Evolutionary conservation across 2,329 filamentous ascomycete species (phyloP).

Genomic region (Zasmidium citrigriseum): DNA sequence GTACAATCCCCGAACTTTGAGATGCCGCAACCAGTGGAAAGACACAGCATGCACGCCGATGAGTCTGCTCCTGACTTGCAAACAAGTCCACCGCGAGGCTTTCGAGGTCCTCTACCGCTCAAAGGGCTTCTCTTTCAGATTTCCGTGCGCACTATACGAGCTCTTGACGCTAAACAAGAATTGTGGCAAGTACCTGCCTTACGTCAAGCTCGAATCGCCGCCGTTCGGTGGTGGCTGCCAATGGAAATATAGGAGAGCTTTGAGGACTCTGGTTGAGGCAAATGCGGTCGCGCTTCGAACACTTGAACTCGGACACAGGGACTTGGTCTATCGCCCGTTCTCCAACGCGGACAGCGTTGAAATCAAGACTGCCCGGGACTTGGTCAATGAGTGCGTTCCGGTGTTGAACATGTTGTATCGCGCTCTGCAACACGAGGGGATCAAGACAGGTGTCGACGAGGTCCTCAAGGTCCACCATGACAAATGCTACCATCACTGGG

Average conservation of each 20-base stretch:
- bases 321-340: not conserved
- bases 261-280: not conserved
- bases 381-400: not conserved
- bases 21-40: conserved; percentile 1
- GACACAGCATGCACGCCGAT: not conserved
- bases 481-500: not conserved
- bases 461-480: not conserved
- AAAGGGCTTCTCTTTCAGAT: not conserved
- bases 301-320: no score
- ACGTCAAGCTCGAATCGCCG: not conserved
- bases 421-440: not conserved
- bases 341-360: not conserved
- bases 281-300: no score
- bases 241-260: no score
- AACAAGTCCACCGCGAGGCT: not conserved
- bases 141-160: not conserved
- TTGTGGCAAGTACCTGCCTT: not conserved
- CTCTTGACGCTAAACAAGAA: not conserved
- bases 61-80: not conserved
- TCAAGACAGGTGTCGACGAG: not conserved
- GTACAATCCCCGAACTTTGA: not conserved
- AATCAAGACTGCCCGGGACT: not conserved
- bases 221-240: no score
- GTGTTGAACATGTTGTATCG: not conserved
- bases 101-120: conserved; percentile 5